Evolutionary conservation across 2,329 filamentous ascomycete genomes (phyloP).

Genomic region (Sporothrix schenckii): DNA sequence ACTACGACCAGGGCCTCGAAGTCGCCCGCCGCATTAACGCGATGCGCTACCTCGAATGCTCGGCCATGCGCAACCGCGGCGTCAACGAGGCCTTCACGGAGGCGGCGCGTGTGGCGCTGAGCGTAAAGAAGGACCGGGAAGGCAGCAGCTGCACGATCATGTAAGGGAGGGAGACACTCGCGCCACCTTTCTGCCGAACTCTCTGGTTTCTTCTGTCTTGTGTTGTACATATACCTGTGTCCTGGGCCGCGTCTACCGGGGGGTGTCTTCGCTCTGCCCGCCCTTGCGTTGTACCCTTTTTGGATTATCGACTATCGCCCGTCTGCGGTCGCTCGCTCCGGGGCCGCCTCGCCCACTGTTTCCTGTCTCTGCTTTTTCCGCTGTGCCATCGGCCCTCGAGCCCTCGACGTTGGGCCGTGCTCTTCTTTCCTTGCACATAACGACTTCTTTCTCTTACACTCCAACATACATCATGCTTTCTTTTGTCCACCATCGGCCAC

Average conservation of each 20-base stretch:
- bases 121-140: constrained; percentile 67
- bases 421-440: constrained; percentile 23
- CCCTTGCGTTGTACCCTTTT: not conserved
- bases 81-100: constrained; percentile 99
- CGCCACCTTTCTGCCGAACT: not conserved
- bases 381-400: not conserved
- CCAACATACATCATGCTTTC: constrained; percentile 22
- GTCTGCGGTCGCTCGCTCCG: not conserved
- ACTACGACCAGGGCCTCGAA: constrained; percentile 87
- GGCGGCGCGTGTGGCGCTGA: constrained; percentile 88
- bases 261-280: not conserved
- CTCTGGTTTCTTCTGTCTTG: not conserved
- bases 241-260: not conserved
- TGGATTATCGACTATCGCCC: not conserved
- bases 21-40: constrained; percentile 91
- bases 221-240: constrained; percentile 17
- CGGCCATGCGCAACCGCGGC: constrained; percentile 94
- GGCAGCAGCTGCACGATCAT: constrained; percentile 64
- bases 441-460: constrained; percentile 20
- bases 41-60: constrained; percentile 95
- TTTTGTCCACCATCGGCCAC: not conserved
- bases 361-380: constrained; percentile 10
- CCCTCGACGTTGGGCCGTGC: not conserved
- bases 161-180: constrained; percentile 43
- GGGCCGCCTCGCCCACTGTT: not conserved